Evolutionary conservation across 2,329 filamentous ascomycete genomes (phyloP), one percentile per base, ranked within the genome.

Genomic region (Colletotrichum lupini): DNA sequence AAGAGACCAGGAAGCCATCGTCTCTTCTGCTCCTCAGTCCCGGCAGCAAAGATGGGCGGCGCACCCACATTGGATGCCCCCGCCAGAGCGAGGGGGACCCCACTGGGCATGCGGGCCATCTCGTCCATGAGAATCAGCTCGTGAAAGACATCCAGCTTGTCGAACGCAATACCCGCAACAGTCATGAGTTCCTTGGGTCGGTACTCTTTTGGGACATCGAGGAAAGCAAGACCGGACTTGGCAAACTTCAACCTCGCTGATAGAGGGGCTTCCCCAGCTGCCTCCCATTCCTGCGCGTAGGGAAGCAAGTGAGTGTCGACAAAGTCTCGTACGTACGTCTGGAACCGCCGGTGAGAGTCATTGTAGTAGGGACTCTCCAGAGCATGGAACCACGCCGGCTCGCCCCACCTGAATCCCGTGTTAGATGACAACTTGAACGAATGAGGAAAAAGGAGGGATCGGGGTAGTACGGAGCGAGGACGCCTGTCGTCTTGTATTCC

Each of bases 241-340:
- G 81, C 80, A 67, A 84, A 84, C 7, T 77, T 76, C 6, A 78
- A 78, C 55, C 82, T 79, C 46, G 82, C 87, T 58, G 81, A 76
- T 7, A 81, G 78, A 12, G 88, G 88, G 14, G 89, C 88, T 67
- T 87, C 79, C 1, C 87, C 87, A 2, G 87, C 87, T 4, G 85
- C 85, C 78, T 93, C 92, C 91, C 92, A 93, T 52, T 92, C 89
- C 37, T 91, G 85, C 4, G 88, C 87, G 75, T 87, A 84, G 0
- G 90, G 91, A 2, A 88, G 82, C 57, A 93, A 84, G 49, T 91
- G 82, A 2, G 85, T 83, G 71, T 93, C 87, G 60, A 93, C 83
- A 74, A 92, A 93, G 28, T 84, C 78, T 52, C 92, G 87, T 0
- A 92, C 82, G 5, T 83, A 84, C 49, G 88, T 84, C 64, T 90